Evolutionary conservation across 805 yeast species (phyloP).

Genomic region (Jamesozyma lodderae): DNA sequence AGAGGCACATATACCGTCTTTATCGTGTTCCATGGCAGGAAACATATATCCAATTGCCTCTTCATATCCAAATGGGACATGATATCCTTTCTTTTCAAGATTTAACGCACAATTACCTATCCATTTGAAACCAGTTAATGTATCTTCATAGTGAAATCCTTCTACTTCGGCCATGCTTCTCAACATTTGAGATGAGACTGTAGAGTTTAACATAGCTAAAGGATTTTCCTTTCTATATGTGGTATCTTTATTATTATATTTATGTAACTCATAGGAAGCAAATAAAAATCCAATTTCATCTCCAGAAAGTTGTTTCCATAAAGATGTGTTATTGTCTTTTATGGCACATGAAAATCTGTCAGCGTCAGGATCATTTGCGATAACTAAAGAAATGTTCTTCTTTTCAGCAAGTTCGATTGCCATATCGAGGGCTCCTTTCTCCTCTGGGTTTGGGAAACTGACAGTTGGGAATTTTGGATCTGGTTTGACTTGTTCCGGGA

Average conservation of each 20-base stretch:
- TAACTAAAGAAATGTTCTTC: conserved; percentile 42
- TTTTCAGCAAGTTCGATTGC: conserved; percentile 51
- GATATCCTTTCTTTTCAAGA: conserved; percentile 50
- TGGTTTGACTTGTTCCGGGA: conserved; percentile 58
- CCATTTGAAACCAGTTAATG: conserved; percentile 96
- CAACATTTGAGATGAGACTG: conserved; percentile 85
- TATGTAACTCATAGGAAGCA: conserved; percentile 52
- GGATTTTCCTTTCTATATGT: conserved; percentile 35
- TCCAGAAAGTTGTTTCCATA: conserved; percentile 80
- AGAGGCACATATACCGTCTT: conserved; percentile 85
- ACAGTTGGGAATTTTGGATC: conserved; percentile 86
- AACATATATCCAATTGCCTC: conserved; percentile 97
- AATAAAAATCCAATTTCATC: conserved; percentile 84
- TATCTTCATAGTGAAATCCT: conserved; percentile 62
- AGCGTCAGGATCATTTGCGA: conserved; percentile 96
- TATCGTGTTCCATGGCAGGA: conserved; percentile 63
- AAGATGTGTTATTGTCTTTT: conserved; percentile 28
- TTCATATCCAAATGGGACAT: conserved; percentile 85
- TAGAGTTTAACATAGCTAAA: conserved; percentile 58
- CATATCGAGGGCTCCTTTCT: conserved; percentile 75
- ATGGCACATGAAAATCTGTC: conserved; percentile 84
- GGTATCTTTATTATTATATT: conserved; percentile 15
- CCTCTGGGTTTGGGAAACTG: conserved; percentile 91
- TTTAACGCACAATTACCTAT: conserved; percentile 83
- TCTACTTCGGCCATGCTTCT: conserved; percentile 52